These are phyloP conservation scores for Melampsora larici-populina DNA, from an alignment of 1,284 basidiomycete genomes.

Conservation along the genomic window DNA sequence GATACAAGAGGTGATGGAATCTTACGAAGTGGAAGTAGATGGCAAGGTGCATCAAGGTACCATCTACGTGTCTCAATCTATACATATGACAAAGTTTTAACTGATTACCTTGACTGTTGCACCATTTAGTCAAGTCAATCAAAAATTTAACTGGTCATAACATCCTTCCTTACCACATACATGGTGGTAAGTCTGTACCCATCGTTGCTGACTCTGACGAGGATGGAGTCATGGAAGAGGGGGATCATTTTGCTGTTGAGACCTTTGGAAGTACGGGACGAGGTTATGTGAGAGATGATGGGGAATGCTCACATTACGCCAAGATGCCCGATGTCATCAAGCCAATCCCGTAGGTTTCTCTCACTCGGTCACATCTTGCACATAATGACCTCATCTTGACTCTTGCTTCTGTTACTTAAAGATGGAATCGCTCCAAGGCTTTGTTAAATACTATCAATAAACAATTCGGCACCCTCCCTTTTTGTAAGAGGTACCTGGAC, in stretches of 20 bases:
- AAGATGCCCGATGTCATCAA: constrained; percentile 68
- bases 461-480: constrained; percentile 92
- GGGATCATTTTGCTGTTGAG: constrained; percentile 98
- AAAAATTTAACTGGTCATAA: constrained; percentile 86
- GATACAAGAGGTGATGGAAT: constrained; percentile 99
- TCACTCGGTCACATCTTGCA: background rate
- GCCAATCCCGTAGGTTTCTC: constrained; percentile 62
- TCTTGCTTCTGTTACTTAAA: constrained; percentile 51
- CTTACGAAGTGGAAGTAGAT: constrained; percentile 88
- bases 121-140: constrained; percentile 75
- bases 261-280: constrained; percentile 97
- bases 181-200: constrained; percentile 80
- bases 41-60: constrained; percentile 79
- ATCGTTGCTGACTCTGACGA: constrained; percentile 79
- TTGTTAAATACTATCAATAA: constrained; percentile 84
- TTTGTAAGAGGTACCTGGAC: constrained; percentile 91
- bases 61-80: constrained; percentile 45
- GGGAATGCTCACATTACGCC: constrained; percentile 92
- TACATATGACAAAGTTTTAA: background rate
- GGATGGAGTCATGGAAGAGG: constrained; percentile 97
- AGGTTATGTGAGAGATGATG: constrained; percentile 84
- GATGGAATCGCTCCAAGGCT: constrained; percentile 78
- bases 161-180: constrained; percentile 83
- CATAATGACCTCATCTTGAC: background rate
- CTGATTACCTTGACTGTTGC: background rate